Evolutionary conservation across 2,329 filamentous ascomycete genomes (phyloP), one percentile per base, ranked within the genome.

Genomic region (Alternaria metachromatica): DNA sequence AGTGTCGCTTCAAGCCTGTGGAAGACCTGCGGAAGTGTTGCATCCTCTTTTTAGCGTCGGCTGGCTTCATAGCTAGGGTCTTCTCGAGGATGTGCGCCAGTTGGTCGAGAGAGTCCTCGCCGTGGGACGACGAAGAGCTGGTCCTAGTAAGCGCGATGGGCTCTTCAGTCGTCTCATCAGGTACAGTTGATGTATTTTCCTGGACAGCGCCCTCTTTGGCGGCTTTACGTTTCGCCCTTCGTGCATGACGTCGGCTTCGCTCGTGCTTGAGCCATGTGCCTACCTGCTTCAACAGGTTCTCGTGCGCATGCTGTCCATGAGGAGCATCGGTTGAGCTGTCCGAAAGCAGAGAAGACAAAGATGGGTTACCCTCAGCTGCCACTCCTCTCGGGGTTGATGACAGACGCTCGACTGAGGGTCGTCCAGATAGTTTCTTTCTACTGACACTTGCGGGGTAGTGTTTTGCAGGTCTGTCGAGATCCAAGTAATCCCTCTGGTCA

Each of bases 241-340:
- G 84, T 10, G 84, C 80, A 43, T 86, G 85, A 71, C 89, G 88
- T 78, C 91, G 92, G 30, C 84, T 81, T 75, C 90, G 91, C 80
- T 97, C 94, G 54, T 90, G 87, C 71, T 94, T 89, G 43, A 97
- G 82, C 95, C 95, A 98, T 68, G 92, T 89, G 25, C 88, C 86
- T 13, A 97, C 89, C 75, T 96, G 92, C 20, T 89, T 85, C 26
- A 96, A 81, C 8, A 96, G 75, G 48, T 73, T 74, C 20, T 80
- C 77, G 30, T 79, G 76, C 30, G 67, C 50, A 68, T 78, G 78
- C 41, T 71, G 66, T 11, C 63, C 37, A 23, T 76, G 56, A 7
- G 66, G 55, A 33, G 49, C 63, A 43, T 72, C 69, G 45, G 71
- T 64, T 6, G 76, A 75, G 30, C 76, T 74, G 7, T 76, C 75